These are phyloP conservation scores for Phytophthora tentaculata DNA, from an alignment of 352 stramenopile species.

Conservation along the genomic window DNA sequence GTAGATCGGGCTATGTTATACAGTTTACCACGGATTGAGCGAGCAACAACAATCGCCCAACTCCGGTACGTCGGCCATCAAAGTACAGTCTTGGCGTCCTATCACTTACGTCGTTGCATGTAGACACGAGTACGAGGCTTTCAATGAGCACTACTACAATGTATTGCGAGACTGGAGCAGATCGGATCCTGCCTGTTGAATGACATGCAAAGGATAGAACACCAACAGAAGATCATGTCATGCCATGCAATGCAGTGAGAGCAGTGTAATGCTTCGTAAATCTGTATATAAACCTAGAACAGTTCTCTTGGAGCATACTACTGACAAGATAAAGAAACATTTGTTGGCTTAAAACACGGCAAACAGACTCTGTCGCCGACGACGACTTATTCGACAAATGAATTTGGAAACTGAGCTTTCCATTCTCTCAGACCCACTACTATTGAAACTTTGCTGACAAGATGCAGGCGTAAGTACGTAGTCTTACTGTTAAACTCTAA, in stretches of 20 bases:
- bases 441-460: too few relatives aligned
- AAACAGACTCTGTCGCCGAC: too few relatives aligned
- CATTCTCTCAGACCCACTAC: too few relatives aligned
- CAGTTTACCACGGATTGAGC: slow-evolving; percentile 33
- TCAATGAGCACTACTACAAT: slow-evolving; percentile 53
- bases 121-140: slow-evolving; percentile 51
- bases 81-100: neutral
- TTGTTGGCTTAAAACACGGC: too few relatives aligned
- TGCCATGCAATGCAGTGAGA: slow-evolving; percentile 1
- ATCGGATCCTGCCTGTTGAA: slow-evolving; percentile 27
- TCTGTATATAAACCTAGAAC: too few relatives aligned
- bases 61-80: slow-evolving; percentile 28
- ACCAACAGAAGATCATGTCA: neutral
- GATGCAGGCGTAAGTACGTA: too few relatives aligned
- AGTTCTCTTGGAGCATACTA: too few relatives aligned
- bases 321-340: too few relatives aligned
- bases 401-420: too few relatives aligned
- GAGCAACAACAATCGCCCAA: slow-evolving; percentile 40
- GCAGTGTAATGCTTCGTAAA: neutral
- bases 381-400: too few relatives aligned
- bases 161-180: slow-evolving; percentile 59
- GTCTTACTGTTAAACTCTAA: too few relatives aligned
- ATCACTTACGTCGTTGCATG: slow-evolving; percentile 1
- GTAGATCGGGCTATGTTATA: slow-evolving; percentile 21
- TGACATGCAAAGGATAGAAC: neutral